Conservation (phyloP, 2,329 filamentous ascomycete genomes). For the Xylaria sp. region DNA sequence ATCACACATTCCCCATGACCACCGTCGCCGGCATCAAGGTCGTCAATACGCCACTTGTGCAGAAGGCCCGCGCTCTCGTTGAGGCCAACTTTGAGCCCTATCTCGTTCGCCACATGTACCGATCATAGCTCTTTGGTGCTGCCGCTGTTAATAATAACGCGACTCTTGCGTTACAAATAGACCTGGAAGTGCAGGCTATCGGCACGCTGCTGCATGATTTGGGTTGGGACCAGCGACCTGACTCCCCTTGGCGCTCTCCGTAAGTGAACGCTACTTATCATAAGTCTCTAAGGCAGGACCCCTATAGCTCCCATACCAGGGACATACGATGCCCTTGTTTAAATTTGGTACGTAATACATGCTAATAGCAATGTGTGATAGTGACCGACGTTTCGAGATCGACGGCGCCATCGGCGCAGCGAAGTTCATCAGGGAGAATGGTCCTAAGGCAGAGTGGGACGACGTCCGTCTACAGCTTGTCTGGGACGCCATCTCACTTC, state of each 20-base stretch:
- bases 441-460: conserved; percentile 30
- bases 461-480: conserved; percentile 31
- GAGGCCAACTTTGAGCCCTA: conserved; percentile 32
- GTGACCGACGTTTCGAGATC: conserved; percentile 38
- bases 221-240: conserved; percentile 35
- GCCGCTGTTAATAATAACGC: conserved; percentile 32
- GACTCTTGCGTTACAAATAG: conserved; percentile 30
- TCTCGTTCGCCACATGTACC: conserved; percentile 30
- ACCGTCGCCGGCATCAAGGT: conserved; percentile 34
- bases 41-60: conserved; percentile 36
- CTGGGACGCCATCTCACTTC: conserved; percentile 36
- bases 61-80: conserved; percentile 22
- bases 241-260: too few species aligned
- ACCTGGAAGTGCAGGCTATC: conserved; percentile 35
- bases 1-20: conserved; percentile 28
- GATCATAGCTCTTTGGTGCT: conserved; percentile 35
- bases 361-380: too few species aligned
- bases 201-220: conserved; percentile 35
- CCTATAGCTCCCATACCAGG: too few species aligned
- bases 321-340: too few species aligned
- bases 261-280: too few species aligned
- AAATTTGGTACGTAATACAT: too few species aligned
- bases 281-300: too few species aligned
- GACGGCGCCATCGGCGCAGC: conserved; percentile 37
- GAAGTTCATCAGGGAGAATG: conserved; percentile 33